A percentile compares a stretch with the other conserved stretches of the same genome.
Conservation (phyloP, 352 stramenopile genomes). For the Phytophthora sojae region DNA sequence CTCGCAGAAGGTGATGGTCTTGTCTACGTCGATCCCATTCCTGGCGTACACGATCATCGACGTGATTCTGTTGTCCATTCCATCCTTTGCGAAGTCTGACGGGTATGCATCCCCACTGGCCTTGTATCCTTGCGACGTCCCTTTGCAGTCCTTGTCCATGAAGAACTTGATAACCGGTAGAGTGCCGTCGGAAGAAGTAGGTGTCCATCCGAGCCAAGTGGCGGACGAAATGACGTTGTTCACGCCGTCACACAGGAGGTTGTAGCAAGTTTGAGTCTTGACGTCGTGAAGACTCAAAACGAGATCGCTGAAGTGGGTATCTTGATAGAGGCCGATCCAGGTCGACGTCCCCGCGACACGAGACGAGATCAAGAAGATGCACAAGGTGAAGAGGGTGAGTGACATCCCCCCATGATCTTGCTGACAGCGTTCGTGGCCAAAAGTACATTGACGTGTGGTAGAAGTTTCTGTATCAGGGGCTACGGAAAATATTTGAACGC, state of each 20-base stretch:
- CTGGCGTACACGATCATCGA: constrained; percentile 13
- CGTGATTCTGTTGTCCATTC: constrained; percentile 20
- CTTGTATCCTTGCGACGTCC: not conserved
- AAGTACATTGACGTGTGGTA: not conserved
- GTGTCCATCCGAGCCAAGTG: constrained; percentile 2
- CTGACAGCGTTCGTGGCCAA: not conserved
- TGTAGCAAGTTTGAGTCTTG: constrained; percentile 16
- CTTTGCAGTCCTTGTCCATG: constrained; percentile 16
- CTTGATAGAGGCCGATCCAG: constrained; percentile 9
- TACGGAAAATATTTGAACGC: not conserved
- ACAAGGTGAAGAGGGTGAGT: not conserved
- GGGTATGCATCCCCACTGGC: constrained; percentile 8
- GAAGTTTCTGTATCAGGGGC: not conserved
- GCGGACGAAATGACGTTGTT: constrained; percentile 10
- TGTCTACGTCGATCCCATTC: constrained; percentile 14
- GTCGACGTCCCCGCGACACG: not conserved
- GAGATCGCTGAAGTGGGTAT: constrained; percentile 1
- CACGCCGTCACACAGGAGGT: constrained; percentile 10
- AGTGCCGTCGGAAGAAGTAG: not conserved
- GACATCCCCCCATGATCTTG: not conserved
- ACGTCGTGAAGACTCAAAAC: constrained; percentile 14
- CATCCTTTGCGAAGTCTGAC: not conserved
- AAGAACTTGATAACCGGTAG: constrained; percentile 16
- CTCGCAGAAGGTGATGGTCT: constrained; percentile 12
- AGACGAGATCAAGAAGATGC: not conserved